Base-by-base conservation (phyloP, 1,284 basidiomycete genomes). In the Garcileccinum viscosum region DNA sequence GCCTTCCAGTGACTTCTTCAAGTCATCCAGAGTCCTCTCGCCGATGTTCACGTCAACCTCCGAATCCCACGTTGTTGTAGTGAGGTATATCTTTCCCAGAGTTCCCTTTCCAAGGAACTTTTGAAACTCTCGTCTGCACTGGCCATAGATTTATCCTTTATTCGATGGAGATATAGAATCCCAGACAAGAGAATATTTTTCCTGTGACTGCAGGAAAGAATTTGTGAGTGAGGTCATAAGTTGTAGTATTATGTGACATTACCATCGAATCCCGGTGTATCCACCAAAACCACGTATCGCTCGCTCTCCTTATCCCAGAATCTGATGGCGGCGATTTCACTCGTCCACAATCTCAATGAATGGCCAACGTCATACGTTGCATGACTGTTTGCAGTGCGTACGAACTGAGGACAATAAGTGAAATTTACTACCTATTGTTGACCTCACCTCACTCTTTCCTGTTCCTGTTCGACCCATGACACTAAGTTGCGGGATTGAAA, bases 191-290 rank as follows among this genome's bases (percentile, higher is more conserved):
- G 44, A 19, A 33, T 38, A 19, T 30, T n/a, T 5, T n/a, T 53
- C 12, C 37, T 9, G 35, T 64, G 53, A 38, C 63, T 64, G 27
- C 5, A n/a, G 17, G 33, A 19, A 35, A 5, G 32, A 37, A n/a
- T 9, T n/a, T 37, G 9, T 15, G 11, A n/a, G 44, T 37, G 17
- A 53, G 63, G 7, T 37, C 22, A 30, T 2, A 19, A 22, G 33
- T 22, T 11, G 4, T 64, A 53, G 30, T 24, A 53, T 35, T 24
- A 22, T 11, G 6, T n/a, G n/a, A n/a, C 32, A 22, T 53, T 47
- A 64, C 63, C 63, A 35, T 64, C 47, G 11, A 47, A 38, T 5
- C 44, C 63, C 3, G 63, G 63, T 7, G 63, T 64, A 22, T 64
- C 63, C 24, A 64, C 47, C 33, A 64, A 35, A 35, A 64, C 63